Conservation (phyloP, 1,284 basidiomycete genomes). For the Phellinidium pouzarii region DNA sequence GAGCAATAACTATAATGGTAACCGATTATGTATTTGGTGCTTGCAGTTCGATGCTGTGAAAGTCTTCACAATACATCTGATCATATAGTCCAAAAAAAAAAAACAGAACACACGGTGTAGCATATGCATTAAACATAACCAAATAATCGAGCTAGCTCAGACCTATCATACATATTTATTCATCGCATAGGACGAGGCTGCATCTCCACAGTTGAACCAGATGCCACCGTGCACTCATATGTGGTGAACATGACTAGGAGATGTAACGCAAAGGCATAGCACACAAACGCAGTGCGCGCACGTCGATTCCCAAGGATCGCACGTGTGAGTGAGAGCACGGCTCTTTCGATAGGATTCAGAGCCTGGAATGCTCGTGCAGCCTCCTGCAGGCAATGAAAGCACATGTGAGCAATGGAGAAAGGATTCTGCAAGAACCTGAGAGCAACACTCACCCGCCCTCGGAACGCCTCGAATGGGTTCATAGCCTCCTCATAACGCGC, state of each 20-base stretch:
- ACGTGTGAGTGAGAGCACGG: constrained; percentile 79
- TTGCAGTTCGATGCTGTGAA: too few relatives aligned
- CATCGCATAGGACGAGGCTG: constrained; percentile 35
- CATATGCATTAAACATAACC: not conserved
- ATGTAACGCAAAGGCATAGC: constrained; percentile 77
- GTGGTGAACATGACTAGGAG: constrained; percentile 73
- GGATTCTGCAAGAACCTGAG: not conserved
- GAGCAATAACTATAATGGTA: too few relatives aligned
- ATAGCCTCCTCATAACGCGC: constrained; percentile 92
- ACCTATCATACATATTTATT: not conserved
- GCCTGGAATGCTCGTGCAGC: constrained; percentile 86
- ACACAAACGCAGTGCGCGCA: constrained; percentile 74
- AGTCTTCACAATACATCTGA: too few relatives aligned
- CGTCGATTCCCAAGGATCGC: constrained; percentile 84
- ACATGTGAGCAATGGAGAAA: not conserved
- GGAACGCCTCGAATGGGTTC: constrained; percentile 97
- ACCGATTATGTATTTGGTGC: too few relatives aligned
- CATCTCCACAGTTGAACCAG: constrained; percentile 40
- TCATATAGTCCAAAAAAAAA: too few relatives aligned
- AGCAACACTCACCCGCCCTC: constrained; percentile 71
- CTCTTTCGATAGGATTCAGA: constrained; percentile 87
- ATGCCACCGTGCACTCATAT: constrained; percentile 59
- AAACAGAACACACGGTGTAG: too few relatives aligned
- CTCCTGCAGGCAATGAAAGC: constrained; percentile 52
- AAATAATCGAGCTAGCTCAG: not conserved